Percentiles rank a stretch among this genome's conserved stretches.
These are phyloP conservation scores for Paraglomus brasilianum DNA, from an alignment of 192 early-diverging fungal species.

Conservation along the genomic window DNA sequence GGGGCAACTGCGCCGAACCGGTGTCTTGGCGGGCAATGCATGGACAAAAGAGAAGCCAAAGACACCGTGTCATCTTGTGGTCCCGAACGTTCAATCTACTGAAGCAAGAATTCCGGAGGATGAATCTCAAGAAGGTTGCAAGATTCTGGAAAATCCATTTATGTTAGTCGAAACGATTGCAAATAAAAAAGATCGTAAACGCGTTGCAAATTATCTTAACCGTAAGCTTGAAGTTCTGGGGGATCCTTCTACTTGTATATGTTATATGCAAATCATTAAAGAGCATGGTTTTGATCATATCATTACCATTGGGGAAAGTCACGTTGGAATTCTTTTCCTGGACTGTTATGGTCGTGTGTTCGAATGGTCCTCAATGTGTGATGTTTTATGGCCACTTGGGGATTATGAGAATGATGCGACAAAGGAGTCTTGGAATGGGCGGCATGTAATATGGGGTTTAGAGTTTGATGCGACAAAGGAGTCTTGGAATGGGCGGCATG, in stretches of 20 bases:
- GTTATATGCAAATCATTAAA: constrained; percentile 9
- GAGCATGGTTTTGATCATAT: constrained; percentile 14
- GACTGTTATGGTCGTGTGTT: constrained; percentile 1
- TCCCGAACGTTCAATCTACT: not conserved
- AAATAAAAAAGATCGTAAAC: constrained; percentile 8
- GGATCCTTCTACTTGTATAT: not conserved
- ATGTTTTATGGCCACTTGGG: constrained; percentile 23
- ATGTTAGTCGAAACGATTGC: constrained; percentile 18
- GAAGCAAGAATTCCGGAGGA: not conserved
- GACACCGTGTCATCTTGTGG: not conserved
- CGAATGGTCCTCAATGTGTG: constrained; percentile 8
- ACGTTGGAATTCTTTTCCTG: constrained; percentile 3
- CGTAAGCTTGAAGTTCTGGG: not conserved
- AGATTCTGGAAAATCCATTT: not conserved
- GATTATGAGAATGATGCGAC: constrained; percentile 12
- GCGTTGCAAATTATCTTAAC: constrained; percentile 1
- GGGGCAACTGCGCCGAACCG: constrained; percentile 1
- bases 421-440: not conserved
- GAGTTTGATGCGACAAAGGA: too few species aligned
- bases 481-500: too few species aligned
- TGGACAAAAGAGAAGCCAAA: not conserved
- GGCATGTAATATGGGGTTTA: too few species aligned
- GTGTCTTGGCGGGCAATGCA: constrained; percentile 16
- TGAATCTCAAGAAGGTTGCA: too few species aligned
- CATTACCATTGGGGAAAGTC: constrained; percentile 1